phyloP scores from a whole-genome alignment of 1,284 basidiomycete genomes.

The Leccinum subrobustum region DNA sequence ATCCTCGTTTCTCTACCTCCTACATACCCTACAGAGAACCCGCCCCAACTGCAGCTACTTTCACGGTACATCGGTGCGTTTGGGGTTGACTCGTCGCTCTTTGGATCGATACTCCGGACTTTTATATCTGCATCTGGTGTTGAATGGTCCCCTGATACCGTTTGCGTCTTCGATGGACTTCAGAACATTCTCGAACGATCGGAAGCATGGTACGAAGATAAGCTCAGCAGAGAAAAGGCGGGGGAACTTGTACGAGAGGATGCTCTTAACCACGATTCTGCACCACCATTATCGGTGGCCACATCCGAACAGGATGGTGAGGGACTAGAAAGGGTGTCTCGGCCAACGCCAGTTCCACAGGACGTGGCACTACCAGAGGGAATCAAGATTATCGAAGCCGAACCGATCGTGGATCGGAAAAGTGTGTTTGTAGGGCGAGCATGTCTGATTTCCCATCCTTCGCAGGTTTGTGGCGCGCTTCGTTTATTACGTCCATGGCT shows the following conservation, averaged over 20 bases:
- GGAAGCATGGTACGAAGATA: constrained; percentile 69
- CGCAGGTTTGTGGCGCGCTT: constrained; percentile 49
- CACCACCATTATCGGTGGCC: constrained; percentile 9
- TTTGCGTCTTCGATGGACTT: constrained; percentile 88
- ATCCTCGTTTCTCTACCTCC: constrained; percentile 74
- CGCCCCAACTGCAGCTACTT: constrained; percentile 83
- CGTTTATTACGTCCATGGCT: neutral
- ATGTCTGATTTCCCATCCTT: constrained; percentile 74
- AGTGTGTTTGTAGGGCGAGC: constrained; percentile 83
- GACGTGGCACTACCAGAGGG: constrained; percentile 51
- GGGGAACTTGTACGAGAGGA: constrained; percentile 62
- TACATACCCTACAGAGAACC: constrained; percentile 67
- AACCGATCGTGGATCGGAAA: constrained; percentile 81
- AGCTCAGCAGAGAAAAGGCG: constrained; percentile 53
- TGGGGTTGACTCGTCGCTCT: constrained; percentile 66
- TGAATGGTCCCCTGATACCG: constrained; percentile 69
- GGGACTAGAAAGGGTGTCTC: neutral
- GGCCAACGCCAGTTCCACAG: constrained; percentile 2
- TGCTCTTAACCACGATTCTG: constrained; percentile 34
- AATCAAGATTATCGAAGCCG: constrained; percentile 63
- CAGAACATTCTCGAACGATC: constrained; percentile 74
- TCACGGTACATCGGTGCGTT: constrained; percentile 85
- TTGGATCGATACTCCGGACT: constrained; percentile 78
- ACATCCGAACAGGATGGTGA: constrained; percentile 4
- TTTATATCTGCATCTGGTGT: constrained; percentile 78